Percentiles rank a stretch among this genome's conserved stretches.
These are phyloP conservation scores for Leishmania tarentolae DNA, from an alignment of 208 protist species.

Conservation along the genomic window DNA sequence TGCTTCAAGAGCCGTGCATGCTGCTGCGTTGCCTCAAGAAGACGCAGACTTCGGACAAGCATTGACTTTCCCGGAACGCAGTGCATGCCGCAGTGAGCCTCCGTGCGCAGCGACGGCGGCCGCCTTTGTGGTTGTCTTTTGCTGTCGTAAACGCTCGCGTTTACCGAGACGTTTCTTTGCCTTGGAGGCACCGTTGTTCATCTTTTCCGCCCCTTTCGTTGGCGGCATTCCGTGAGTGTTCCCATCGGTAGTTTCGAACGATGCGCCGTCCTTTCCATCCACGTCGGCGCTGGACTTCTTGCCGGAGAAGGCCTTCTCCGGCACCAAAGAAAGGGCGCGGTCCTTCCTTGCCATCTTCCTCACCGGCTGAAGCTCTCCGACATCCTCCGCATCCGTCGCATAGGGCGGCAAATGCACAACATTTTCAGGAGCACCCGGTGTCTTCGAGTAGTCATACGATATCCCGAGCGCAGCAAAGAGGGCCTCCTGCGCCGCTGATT, in stretches of 20 bases:
- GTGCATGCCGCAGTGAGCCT: not conserved
- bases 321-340: constrained; percentile 16
- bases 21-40: not conserved
- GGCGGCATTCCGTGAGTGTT: no score
- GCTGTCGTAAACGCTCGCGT: constrained; percentile 24
- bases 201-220: not conserved
- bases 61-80: not conserved
- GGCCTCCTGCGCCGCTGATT: constrained; percentile 21
- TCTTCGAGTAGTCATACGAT: constrained; percentile 52
- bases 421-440: constrained; percentile 16
- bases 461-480: constrained; percentile 47
- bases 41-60: not conserved
- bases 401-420: constrained; percentile 21
- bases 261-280: not conserved
- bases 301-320: not conserved
- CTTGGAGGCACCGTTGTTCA: constrained; percentile 14
- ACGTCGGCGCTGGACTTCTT: not conserved
- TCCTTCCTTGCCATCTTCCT: constrained; percentile 58
- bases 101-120: not conserved
- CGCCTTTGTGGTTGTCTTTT: constrained; percentile 17
- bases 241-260: not conserved
- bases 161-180: constrained; percentile 33
- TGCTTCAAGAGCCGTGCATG: no score
- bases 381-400: constrained; percentile 47
- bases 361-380: constrained; percentile 36